Evolutionary conservation across 73 alveolate genomes (phyloP).

Genomic region (Loxodes magnus): DNA sequence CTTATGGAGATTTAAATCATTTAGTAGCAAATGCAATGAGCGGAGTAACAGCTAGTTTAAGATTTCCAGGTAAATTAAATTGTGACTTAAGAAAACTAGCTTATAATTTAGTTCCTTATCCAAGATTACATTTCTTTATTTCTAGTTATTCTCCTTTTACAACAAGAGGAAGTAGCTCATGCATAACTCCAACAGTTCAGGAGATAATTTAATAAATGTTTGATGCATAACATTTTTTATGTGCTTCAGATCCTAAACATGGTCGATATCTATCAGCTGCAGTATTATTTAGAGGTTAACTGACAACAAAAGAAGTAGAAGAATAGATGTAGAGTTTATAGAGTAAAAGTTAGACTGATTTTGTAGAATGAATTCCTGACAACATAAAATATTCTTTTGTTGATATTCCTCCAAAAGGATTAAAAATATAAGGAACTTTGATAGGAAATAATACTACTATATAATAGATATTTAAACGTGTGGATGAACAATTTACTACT

Average conservation of each 20-base stretch:
- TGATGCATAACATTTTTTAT: slow-evolving; percentile 98
- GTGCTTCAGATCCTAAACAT: slow-evolving; percentile 97
- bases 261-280: slow-evolving; percentile 93
- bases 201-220: slow-evolving; percentile 97
- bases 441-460: too few species aligned
- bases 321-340: slow-evolving; percentile 90
- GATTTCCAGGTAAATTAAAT: slow-evolving; percentile 97
- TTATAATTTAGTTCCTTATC: slow-evolving; percentile 98
- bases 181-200: slow-evolving; percentile 95
- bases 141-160: slow-evolving; percentile 98
- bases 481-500: too few species aligned
- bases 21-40: slow-evolving; percentile 92
- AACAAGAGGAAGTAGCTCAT: slow-evolving; percentile 94
- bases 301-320: slow-evolving; percentile 92
- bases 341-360: slow-evolving; percentile 85
- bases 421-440: too few species aligned
- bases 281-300: slow-evolving; percentile 97
- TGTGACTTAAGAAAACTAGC: slow-evolving; percentile 95
- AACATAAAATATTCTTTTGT: too few species aligned
- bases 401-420: too few species aligned
- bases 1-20: slow-evolving; percentile 96
- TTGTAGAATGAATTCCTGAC: slow-evolving; percentile 95
- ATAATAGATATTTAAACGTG: too few species aligned
- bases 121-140: slow-evolving; percentile 99
- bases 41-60: slow-evolving; percentile 93